phyloP scores from a whole-genome alignment of 1,284 basidiomycete genomes.

The Trichosporon asahii region DNA sequence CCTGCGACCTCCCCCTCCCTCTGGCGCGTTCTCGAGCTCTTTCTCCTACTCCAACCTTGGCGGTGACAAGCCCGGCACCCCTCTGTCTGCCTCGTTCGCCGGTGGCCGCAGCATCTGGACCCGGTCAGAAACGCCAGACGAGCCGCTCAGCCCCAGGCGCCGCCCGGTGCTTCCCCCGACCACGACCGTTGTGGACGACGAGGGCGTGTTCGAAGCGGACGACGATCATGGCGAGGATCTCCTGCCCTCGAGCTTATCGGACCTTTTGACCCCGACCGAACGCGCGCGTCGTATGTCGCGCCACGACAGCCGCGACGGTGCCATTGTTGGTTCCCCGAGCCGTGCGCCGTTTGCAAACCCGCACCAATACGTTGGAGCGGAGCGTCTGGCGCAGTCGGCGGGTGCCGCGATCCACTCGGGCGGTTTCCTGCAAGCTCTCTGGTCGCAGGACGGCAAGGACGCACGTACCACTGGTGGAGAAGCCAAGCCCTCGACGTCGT shows the following conservation, averaged over 20 bases:
- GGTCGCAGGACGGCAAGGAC: conserved; percentile 48
- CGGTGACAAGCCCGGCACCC: conserved; percentile 25
- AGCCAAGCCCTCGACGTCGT: neutral
- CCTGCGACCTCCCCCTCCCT: conserved; percentile 38
- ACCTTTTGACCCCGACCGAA: conserved; percentile 81
- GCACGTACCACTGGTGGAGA: conserved; percentile 28
- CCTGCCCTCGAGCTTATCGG: conserved; percentile 77
- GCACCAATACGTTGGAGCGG: conserved; percentile 27
- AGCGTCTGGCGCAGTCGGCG: conserved; percentile 48
- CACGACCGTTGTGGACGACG: conserved; percentile 23
- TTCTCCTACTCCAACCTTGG: conserved; percentile 38
- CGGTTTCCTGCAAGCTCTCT: conserved; percentile 46
- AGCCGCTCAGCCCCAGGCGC: conserved; percentile 39
- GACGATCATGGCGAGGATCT: conserved; percentile 77
- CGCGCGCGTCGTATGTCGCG: conserved; percentile 70
- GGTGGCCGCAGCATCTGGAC: conserved; percentile 46
- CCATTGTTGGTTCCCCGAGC: conserved; percentile 31
- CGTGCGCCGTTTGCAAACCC: conserved; percentile 28
- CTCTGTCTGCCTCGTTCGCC: conserved; percentile 46
- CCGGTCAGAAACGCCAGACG: conserved; percentile 38
- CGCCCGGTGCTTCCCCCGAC: conserved; percentile 24
- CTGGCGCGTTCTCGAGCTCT: conserved; percentile 37
- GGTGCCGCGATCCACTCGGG: conserved; percentile 39
- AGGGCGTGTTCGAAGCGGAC: conserved; percentile 36
- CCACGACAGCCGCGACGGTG: conserved; percentile 44